Evolutionary conservation across 2,329 filamentous ascomycete genomes (phyloP).

Genomic region (Claviceps sp.): DNA sequence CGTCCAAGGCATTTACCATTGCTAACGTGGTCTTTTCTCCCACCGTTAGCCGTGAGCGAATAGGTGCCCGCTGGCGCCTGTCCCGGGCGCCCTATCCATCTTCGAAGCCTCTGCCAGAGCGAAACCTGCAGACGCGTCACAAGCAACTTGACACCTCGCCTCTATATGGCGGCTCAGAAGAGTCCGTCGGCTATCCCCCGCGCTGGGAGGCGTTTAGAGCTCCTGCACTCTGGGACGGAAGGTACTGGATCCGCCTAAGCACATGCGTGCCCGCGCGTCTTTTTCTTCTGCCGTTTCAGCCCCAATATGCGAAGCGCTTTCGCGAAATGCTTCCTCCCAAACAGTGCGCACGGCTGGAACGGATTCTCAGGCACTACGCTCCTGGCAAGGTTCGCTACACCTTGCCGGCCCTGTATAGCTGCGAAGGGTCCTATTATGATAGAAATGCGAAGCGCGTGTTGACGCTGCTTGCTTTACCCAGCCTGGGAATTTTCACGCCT

Average conservation of each 20-base stretch:
- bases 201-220: conserved; percentile 20
- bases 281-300: conserved; percentile 31
- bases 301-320: conserved; percentile 32
- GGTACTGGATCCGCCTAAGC: conserved; percentile 44
- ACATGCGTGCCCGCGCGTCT: conserved; percentile 29
- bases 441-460: conserved; percentile 12
- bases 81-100: conserved; percentile 33
- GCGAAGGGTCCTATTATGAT: conserved; percentile 14
- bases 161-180: conserved; percentile 1
- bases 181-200: conserved; percentile 4
- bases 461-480: conserved; percentile 39
- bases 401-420: conserved; percentile 39
- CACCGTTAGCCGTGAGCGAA: conserved; percentile 7
- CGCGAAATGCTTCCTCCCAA: conserved; percentile 26
- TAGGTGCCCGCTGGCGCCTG: conserved; percentile 27
- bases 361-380: conserved; percentile 33
- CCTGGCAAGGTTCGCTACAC: conserved; percentile 43
- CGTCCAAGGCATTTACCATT: conserved; percentile 28
- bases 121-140: conserved; percentile 12
- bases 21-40: conserved; percentile 26
- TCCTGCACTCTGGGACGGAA: conserved; percentile 40
- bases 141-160: conserved; percentile 6
- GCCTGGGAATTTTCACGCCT: conserved; percentile 33
- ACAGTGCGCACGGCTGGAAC: conserved; percentile 23
- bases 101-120: conserved; percentile 18